A percentile compares a stretch with the other conserved stretches of the same genome.
phyloP scores from a whole-genome alignment of 257 asterid genomes.

The Sherardia arvensis region DNA sequence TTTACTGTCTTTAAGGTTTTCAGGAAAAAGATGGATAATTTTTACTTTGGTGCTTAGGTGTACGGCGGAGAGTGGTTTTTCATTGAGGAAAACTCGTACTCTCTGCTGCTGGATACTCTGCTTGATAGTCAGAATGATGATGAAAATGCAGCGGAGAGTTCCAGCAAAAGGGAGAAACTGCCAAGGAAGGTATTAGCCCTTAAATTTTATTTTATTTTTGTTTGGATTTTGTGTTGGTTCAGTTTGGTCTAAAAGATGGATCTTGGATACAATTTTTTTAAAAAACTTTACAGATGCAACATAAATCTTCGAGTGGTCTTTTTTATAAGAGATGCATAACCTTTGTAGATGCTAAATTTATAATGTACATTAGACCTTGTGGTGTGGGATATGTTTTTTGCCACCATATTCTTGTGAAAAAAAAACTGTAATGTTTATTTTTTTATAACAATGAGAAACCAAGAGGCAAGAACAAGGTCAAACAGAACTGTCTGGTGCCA shows the following conservation, averaged over 20 bases:
- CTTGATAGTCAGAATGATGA: constrained; percentile 12
- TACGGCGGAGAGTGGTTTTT: constrained; percentile 33
- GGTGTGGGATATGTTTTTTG: too few species aligned
- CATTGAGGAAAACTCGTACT: constrained; percentile 20
- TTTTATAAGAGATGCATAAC: too few species aligned
- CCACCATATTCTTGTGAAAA: too few species aligned
- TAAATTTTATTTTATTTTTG: background rate
- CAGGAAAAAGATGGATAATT: too few species aligned
- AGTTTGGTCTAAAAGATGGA: background rate
- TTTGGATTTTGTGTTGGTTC: background rate
- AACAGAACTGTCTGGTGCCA: too few species aligned
- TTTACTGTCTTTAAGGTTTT: background rate
- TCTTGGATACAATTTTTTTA: background rate
- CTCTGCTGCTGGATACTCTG: constrained; percentile 24
- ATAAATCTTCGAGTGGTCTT: background rate
- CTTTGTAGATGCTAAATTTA: background rate
- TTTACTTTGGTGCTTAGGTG: constrained; percentile 6
- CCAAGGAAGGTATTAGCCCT: constrained; percentile 5
- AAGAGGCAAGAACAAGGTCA: too few species aligned
- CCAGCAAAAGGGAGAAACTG: background rate
- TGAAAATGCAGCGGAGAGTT: background rate
- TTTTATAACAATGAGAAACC: too few species aligned
- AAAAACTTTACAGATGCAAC: background rate
- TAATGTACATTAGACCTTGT: too few species aligned
- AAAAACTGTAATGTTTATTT: background rate